phyloP scores from a whole-genome alignment of 2,329 filamentous ascomycete genomes.

The Epichloe gansuensis region DNA sequence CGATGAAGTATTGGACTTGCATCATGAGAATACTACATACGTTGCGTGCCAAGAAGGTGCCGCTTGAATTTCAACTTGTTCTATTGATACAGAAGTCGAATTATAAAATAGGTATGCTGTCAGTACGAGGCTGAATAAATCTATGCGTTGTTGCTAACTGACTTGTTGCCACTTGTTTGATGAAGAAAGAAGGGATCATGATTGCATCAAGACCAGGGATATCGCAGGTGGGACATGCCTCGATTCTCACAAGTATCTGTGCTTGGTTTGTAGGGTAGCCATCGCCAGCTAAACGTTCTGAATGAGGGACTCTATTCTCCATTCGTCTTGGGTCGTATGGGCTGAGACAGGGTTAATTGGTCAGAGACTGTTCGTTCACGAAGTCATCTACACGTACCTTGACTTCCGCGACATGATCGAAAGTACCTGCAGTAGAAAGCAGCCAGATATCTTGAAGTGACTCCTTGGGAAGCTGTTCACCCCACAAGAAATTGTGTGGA shows the following conservation, averaged over 20 bases:
- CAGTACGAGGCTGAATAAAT: background rate
- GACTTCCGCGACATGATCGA: slow-evolving; percentile 35
- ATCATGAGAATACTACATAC: background rate
- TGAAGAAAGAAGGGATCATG: background rate
- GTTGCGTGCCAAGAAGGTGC: background rate
- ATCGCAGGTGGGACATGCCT: background rate
- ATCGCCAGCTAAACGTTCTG: slow-evolving; percentile 20
- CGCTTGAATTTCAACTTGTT: too few species aligned
- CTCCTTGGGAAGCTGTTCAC: slow-evolving; percentile 23
- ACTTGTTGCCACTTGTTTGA: background rate
- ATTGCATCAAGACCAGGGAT: background rate
- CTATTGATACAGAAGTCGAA: too few species aligned
- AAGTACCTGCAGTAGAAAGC: slow-evolving; percentile 33
- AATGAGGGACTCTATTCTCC: slow-evolving; percentile 30
- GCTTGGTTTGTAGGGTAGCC: slow-evolving; percentile 14
- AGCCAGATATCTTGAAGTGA: slow-evolving; percentile 29
- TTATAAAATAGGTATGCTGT: background rate
- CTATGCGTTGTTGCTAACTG: background rate
- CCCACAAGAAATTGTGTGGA: slow-evolving; percentile 47
- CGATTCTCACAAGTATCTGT: background rate
- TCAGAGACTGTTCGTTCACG: background rate
- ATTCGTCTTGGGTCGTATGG: slow-evolving; percentile 28
- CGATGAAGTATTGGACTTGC: slow-evolving; percentile 9
- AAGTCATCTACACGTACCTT: slow-evolving; percentile 17
- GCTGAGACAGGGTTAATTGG: slow-evolving; percentile 14